A percentile compares a stretch with the other conserved stretches of the same genome.
These are phyloP conservation scores for Erodium texanum DNA, from an alignment of 441 rosid genomes.

Conservation along the genomic window DNA sequence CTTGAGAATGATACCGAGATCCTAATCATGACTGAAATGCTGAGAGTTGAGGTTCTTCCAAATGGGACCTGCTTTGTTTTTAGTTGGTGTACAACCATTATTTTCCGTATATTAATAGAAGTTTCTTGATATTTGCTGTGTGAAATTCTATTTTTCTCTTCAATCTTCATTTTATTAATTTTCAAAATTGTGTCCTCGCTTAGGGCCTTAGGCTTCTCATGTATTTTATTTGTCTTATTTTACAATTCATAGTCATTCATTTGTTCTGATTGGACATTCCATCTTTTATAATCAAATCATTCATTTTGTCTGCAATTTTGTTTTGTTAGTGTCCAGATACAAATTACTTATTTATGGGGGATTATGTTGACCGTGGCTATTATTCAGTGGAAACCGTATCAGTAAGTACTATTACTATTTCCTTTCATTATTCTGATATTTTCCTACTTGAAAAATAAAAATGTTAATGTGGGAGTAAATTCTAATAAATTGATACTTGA, in stretches of 20 bases:
- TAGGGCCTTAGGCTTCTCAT: background rate
- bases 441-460: background rate
- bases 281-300: background rate
- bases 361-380: constrained; percentile 67
- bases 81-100: background rate
- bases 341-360: constrained; percentile 71
- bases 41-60: too few species aligned
- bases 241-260: background rate
- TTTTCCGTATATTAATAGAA: background rate
- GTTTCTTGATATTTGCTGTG: background rate
- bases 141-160: background rate
- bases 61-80: background rate
- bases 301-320: constrained; percentile 12
- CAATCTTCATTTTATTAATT: background rate
- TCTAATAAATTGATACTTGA: background rate
- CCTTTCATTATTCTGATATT: background rate
- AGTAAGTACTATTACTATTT: constrained; percentile 30
- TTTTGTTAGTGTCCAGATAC: constrained; percentile 60
- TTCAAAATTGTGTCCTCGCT: background rate
- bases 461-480: background rate
- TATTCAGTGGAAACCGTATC: constrained; percentile 88
- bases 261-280: background rate
- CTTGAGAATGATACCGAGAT: background rate
- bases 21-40: background rate
- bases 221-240: background rate